Base-by-base conservation (phyloP, 2,329 filamentous ascomycete genomes). In the Triangularia setosa region DNA sequence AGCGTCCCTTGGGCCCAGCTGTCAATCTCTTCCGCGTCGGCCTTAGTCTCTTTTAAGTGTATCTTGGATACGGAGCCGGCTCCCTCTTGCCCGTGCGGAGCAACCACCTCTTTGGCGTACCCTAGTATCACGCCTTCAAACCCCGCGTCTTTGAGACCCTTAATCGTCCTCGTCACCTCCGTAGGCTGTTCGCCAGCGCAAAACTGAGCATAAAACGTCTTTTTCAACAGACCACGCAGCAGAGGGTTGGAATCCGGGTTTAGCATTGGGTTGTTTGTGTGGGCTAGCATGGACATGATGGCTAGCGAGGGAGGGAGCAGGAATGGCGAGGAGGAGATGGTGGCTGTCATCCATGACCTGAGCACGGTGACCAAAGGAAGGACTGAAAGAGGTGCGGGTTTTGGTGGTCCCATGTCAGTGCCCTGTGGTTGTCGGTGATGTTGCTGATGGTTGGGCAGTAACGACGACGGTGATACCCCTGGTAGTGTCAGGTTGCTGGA, bases 141-240 rank as follows among this genome's bases (percentile, higher is more conserved):
- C 1, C 93, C 93, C 54, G 94, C 87, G 30, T 80, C 76, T 75
- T 92, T 91, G 9, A 96, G 81, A 1, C 82, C 79, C 1, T 81
- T 73, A 28, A 92, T 85, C 0, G 90, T 93, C 28, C 75, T 77
- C 52, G 81, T 79, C 1, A 96, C 89, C 76, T 97, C 91, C 1
- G 75, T 71, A 0, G 84, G 81, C 58, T 85, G 90, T 77, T 93
- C 90, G 27, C 93, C 93, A 0, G 91, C 92, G 76, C 93, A 97
- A 77, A 96, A 97, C 72, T 97, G 93, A 24, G 88, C 87, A 75
- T 97, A 97, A 72, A 97, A 93, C 0, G 92, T 96, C 73, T 88
- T 85, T 75, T 93, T 92, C 58, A 97, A 80, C 52, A 93, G 73
- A 65, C 81, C 85, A 53, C 87, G 84, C 16, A 96, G 81, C 1